Evolutionary conservation across 192 early-diverging fungal genomes (phyloP).

Genomic region (Mortierella hygrophila): DNA sequence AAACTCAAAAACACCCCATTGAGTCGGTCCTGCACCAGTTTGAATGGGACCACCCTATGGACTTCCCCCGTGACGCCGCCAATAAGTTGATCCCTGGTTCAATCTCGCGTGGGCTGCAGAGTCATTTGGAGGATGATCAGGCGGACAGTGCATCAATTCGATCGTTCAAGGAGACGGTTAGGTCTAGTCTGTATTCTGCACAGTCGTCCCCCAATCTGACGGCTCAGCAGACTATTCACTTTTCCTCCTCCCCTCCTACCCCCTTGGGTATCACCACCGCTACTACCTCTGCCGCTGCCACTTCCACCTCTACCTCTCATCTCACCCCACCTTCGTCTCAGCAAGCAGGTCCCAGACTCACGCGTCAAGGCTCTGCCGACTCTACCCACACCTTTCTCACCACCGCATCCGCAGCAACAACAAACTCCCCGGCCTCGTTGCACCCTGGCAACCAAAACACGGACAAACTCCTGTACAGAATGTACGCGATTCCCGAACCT

Average conservation of each 20-base stretch:
- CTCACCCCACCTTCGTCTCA: background rate
- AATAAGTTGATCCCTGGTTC: slow-evolving; percentile 21
- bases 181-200: slow-evolving; percentile 22
- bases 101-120: slow-evolving; percentile 28
- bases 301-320: background rate
- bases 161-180: slow-evolving; percentile 39
- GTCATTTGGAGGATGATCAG: slow-evolving; percentile 24
- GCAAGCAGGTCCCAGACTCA: background rate
- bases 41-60: slow-evolving; percentile 48
- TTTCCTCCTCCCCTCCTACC: background rate
- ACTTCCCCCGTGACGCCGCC: slow-evolving; percentile 1
- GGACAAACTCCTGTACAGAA: slow-evolving; percentile 43
- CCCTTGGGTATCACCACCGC: background rate
- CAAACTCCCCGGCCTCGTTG: slow-evolving; percentile 23
- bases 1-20: slow-evolving; percentile 37
- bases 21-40: slow-evolving; percentile 44
- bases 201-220: background rate
- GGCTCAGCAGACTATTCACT: background rate
- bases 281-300: background rate
- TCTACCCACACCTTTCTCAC: slow-evolving; percentile 13
- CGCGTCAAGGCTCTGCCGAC: slow-evolving; percentile 19
- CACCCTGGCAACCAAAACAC: slow-evolving; percentile 30
- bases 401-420: slow-evolving; percentile 1
- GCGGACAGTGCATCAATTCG: slow-evolving; percentile 34
- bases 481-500: slow-evolving; percentile 41